phyloP scores from a whole-genome alignment of 192 early-diverging fungal genomes.

The Backusella mclennaniae region DNA sequence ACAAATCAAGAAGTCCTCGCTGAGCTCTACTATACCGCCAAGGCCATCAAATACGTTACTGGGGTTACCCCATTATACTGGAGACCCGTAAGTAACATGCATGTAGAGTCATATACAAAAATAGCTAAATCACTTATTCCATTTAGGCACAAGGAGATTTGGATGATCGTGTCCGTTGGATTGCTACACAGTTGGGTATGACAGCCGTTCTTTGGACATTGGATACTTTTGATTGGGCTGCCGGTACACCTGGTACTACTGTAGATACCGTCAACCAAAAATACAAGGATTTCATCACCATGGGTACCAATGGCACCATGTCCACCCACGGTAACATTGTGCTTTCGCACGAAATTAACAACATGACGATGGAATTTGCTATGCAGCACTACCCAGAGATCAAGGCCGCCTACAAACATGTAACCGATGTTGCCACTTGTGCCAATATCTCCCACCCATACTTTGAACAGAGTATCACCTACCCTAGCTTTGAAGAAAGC shows the following conservation, averaged over 20 bases:
- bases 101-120: neutral
- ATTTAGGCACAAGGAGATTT: slow-evolving; percentile 51
- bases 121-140: neutral
- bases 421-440: slow-evolving; percentile 37
- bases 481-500: slow-evolving; percentile 18
- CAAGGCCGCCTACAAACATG: slow-evolving; percentile 38
- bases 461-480: slow-evolving; percentile 28
- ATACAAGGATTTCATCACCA: slow-evolving; percentile 29
- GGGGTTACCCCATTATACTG: slow-evolving; percentile 39
- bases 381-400: slow-evolving; percentile 40
- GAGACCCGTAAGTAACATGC: slow-evolving; percentile 29
- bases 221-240: slow-evolving; percentile 37
- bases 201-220: slow-evolving; percentile 39
- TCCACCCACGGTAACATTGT: slow-evolving; percentile 36
- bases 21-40: slow-evolving; percentile 54
- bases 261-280: slow-evolving; percentile 22
- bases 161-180: slow-evolving; percentile 56
- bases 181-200: slow-evolving; percentile 45
- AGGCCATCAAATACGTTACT: slow-evolving; percentile 40
- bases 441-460: slow-evolving; percentile 40
- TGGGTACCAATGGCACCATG: slow-evolving; percentile 34
- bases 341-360: slow-evolving; percentile 42
- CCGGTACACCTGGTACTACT: slow-evolving; percentile 13
- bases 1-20: slow-evolving; percentile 46
- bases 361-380: slow-evolving; percentile 41